These are phyloP conservation scores for Knufia fluminis DNA, from an alignment of 2,329 filamentous ascomycete genomes.

Conservation along the genomic window DNA sequence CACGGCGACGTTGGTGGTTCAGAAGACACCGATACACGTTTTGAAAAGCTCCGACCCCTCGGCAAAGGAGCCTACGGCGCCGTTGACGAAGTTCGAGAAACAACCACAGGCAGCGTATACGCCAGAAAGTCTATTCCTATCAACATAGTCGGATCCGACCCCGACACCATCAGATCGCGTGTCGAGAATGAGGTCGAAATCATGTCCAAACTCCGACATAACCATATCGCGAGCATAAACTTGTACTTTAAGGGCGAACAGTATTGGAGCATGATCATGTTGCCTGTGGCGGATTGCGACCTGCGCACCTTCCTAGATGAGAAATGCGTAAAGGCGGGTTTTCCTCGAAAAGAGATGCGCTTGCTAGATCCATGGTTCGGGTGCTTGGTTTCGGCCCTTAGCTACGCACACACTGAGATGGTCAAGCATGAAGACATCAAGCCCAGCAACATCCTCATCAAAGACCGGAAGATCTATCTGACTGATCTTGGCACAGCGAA, in stretches of 20 bases:
- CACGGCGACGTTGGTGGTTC: conserved; percentile 14
- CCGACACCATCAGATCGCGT: conserved; percentile 15
- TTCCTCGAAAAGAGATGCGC: neutral
- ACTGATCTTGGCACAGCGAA: conserved; percentile 17
- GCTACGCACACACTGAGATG: conserved; percentile 14
- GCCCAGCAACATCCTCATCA: conserved; percentile 20
- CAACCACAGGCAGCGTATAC: conserved; percentile 23
- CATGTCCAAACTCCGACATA: conserved; percentile 25
- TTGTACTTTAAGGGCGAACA: conserved; percentile 28
- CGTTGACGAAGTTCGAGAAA: conserved; percentile 20
- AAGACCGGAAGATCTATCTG: conserved; percentile 11
- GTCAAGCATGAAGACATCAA: conserved; percentile 22
- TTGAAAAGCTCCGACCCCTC: conserved; percentile 16
- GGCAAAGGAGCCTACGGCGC: conserved; percentile 21
- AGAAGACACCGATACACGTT: conserved; percentile 14
- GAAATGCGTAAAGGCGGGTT: neutral
- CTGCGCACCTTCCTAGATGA: conserved; percentile 15
- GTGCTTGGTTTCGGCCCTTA: conserved; percentile 13
- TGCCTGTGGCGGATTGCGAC: conserved; percentile 21
- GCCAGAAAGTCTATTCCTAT: conserved; percentile 25
- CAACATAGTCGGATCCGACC: conserved; percentile 14
- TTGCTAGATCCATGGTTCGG: conserved; percentile 11
- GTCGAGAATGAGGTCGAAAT: conserved; percentile 25
- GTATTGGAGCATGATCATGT: conserved; percentile 27
- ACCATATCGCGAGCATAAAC: conserved; percentile 25